phyloP scores from a whole-genome alignment of 2,329 filamentous ascomycete species.

The Exophiala mesophila region DNA sequence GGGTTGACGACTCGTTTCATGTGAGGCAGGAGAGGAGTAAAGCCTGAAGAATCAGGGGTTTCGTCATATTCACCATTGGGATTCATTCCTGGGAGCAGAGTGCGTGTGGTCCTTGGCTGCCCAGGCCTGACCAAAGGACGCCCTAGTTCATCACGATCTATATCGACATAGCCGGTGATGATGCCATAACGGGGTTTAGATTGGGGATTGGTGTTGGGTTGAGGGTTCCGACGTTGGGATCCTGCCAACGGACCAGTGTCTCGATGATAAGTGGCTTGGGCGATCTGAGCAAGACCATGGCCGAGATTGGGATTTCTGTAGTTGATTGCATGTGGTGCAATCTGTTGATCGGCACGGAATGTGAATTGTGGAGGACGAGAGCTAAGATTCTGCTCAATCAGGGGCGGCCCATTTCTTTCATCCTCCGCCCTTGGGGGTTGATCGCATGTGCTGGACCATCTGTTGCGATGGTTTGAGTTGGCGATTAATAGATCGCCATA shows the following conservation, averaged over 20 bases:
- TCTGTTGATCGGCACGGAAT: background rate
- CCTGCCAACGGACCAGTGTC: background rate
- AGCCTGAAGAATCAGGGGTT: background rate
- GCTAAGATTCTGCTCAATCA: background rate
- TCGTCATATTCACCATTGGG: background rate
- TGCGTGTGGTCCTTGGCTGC: background rate
- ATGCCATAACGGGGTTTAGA: background rate
- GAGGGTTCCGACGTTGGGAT: background rate
- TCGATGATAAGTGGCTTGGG: background rate
- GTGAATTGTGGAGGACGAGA: background rate
- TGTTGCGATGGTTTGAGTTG: background rate
- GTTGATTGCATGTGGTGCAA: background rate
- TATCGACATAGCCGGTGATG: background rate
- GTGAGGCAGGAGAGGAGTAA: slow-evolving; percentile 3
- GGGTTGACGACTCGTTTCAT: slow-evolving; percentile 1
- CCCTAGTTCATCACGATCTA: background rate
- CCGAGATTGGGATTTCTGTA: background rate
- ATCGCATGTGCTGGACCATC: background rate
- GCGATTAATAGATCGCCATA: background rate
- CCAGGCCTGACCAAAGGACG: background rate
- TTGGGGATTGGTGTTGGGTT: background rate
- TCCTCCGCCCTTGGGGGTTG: background rate
- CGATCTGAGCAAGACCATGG: background rate
- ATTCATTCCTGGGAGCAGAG: background rate
- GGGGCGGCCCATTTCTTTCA: background rate